These are phyloP conservation scores for Phialemonium atrogriseum DNA, from an alignment of 2,329 filamentous ascomycete genomes.

Conservation along the genomic window DNA sequence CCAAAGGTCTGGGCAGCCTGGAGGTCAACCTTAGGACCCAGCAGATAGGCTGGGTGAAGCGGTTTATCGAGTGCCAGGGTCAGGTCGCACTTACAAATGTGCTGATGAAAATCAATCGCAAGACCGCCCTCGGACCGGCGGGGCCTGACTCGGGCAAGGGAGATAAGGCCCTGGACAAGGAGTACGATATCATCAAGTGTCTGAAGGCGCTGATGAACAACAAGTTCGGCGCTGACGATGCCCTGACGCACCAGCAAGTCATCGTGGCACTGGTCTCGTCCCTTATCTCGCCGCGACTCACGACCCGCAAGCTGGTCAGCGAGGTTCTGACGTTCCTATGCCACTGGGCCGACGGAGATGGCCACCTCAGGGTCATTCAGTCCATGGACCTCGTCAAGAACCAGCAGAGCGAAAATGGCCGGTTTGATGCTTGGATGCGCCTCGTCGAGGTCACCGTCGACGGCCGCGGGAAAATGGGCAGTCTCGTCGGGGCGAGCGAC, in stretches of 20 bases:
- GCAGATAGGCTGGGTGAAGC: slow-evolving; percentile 94
- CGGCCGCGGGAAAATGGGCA: slow-evolving; percentile 97
- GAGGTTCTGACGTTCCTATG: slow-evolving; percentile 95
- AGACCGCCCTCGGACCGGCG: slow-evolving; percentile 65
- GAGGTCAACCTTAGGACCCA: slow-evolving; percentile 93
- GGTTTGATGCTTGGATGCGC: slow-evolving; percentile 98
- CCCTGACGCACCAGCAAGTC: slow-evolving; percentile 80
- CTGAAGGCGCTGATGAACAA: slow-evolving; percentile 98
- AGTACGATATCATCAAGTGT: slow-evolving; percentile 97
- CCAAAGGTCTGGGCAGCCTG: slow-evolving; percentile 85
- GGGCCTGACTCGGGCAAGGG: slow-evolving; percentile 47
- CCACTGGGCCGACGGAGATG: slow-evolving; percentile 79
- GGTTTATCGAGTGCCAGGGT: slow-evolving; percentile 94
- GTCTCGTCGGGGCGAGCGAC: slow-evolving; percentile 90
- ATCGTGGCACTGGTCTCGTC: slow-evolving; percentile 81
- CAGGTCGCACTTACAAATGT: slow-evolving; percentile 94
- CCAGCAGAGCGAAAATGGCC: slow-evolving; percentile 81
- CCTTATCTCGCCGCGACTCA: slow-evolving; percentile 78
- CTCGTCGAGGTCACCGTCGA: slow-evolving; percentile 96
- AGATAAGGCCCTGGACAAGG: slow-evolving; percentile 79
- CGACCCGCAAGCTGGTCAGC: slow-evolving; percentile 88
- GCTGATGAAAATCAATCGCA: slow-evolving; percentile 86
- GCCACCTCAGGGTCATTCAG: slow-evolving; percentile 88
- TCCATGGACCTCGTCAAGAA: slow-evolving; percentile 87
- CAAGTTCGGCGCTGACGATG: slow-evolving; percentile 97